Evolutionary conservation across 257 asterid genomes (phyloP).

Genomic region (Solanum sejunctum): DNA sequence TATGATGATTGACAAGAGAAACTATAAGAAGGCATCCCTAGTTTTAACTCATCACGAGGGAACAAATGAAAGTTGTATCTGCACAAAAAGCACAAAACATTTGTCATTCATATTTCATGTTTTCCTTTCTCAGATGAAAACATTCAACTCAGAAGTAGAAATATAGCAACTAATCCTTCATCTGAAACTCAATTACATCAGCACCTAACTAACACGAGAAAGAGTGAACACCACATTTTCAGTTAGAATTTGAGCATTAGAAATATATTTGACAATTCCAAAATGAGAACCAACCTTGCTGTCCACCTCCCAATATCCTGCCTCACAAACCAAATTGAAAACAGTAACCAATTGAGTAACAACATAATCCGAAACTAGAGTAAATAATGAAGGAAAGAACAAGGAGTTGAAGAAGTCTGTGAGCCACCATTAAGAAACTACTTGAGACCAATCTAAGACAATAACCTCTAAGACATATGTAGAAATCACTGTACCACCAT

Average conservation of each 20-base stretch:
- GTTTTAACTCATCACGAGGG: constrained; percentile 81
- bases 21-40: constrained; percentile 80
- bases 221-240: not conserved
- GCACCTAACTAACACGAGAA: not conserved
- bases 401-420: not conserved
- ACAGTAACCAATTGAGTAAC: not conserved
- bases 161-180: not conserved
- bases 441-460: not conserved
- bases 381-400: not conserved
- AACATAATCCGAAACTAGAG: not conserved
- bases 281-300: not conserved
- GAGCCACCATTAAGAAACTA: not conserved
- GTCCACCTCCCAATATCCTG: not conserved
- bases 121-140: not conserved
- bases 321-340: not conserved
- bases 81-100: constrained; percentile 17
- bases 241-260: not conserved
- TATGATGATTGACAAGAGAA: constrained; percentile 75
- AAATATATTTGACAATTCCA: not conserved
- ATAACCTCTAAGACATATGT: not conserved
- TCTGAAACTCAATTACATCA: not conserved
- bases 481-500: not conserved
- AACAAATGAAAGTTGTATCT: constrained; percentile 91
- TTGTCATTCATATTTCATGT: not conserved
- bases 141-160: not conserved